Evolutionary conservation across 169 alveolate genomes (phyloP).

Genomic region (Plasmodium vivax): DNA sequence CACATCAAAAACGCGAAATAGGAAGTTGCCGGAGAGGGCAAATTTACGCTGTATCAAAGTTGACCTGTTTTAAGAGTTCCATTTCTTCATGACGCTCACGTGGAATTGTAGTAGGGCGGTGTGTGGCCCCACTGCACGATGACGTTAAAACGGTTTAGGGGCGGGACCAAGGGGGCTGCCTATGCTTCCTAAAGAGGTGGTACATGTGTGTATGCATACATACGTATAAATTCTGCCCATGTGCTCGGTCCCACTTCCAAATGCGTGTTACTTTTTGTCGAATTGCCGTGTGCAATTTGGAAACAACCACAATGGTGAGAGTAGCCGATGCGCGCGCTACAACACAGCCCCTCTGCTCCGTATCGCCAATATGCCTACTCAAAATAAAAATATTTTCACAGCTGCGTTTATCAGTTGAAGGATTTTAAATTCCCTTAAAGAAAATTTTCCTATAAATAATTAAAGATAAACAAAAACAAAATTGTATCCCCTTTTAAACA

Average conservation of each 20-base stretch:
- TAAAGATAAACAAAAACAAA: conserved; percentile 26
- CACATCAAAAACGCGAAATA: background rate
- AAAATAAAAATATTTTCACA: conserved; percentile 14
- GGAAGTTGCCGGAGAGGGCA: background rate
- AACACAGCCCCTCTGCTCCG: background rate
- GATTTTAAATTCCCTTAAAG: conserved; percentile 4
- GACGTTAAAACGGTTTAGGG: background rate
- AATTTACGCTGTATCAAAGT: background rate
- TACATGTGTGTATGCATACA: background rate
- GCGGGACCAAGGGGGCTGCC: background rate
- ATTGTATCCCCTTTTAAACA: conserved; percentile 1
- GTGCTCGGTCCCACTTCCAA: background rate
- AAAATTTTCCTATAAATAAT: conserved; percentile 20
- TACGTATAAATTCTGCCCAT: background rate
- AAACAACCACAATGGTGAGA: background rate
- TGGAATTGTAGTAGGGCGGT: background rate
- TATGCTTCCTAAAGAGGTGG: background rate
- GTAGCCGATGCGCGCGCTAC: background rate
- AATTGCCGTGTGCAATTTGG: background rate
- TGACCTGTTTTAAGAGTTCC: background rate
- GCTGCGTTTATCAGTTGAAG: conserved; percentile 3
- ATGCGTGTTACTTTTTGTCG: background rate
- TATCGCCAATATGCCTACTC: background rate
- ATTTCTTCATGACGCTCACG: background rate
- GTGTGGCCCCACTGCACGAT: background rate